Base-by-base conservation (phyloP, 2,329 filamentous ascomycete genomes). In the Trichoderma harzianum region DNA sequence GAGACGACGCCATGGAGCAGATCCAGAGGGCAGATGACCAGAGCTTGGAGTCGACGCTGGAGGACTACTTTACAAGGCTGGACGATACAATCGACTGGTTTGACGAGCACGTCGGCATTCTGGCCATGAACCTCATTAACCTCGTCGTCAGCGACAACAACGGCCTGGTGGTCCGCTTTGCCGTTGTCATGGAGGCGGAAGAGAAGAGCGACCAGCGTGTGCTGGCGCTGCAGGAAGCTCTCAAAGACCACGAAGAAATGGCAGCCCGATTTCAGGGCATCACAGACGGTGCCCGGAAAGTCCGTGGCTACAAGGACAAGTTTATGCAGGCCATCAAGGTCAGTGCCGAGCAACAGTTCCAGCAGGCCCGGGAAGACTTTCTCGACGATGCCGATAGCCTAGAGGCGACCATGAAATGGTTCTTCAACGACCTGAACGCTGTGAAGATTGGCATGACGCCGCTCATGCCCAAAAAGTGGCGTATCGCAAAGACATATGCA, bases 1-100 rank as follows among this genome's bases (percentile, higher is more conserved):
- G 95, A 72, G 96, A 98, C 83, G 93, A 97, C 81, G 95, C 96
- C 36, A 95, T 98, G 89, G 94, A 97, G 78, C 96, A 99, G 86
- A 97, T 98, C 79, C 90, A 92, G 79, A 87, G 91, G 75, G 90
- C 92, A 14, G 87, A 91, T 74, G 93, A 96, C 77, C 81, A 85
- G 10, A 91, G 92, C 75, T 86, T 96, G 72, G 92, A 95, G 80
- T 89, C 89, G 64, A 98, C 95, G 2, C 83, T 99, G 65, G 90
- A 94, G 78, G 94, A 98, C 80, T 95, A 97, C 82, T 99, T 99
- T 81, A 87, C 91, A 71, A 88, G 92, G 24, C 83, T 99, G 70
- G 95, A 98, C 82, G 91, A 93, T 70, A 92, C 94, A 24, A 91
- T 99, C 74, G 93, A 94, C 75, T 94, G 93, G 91, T 99, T 99